Conservation (phyloP, 768 basidiomycete genomes). For the Calvatia gigantea region DNA sequence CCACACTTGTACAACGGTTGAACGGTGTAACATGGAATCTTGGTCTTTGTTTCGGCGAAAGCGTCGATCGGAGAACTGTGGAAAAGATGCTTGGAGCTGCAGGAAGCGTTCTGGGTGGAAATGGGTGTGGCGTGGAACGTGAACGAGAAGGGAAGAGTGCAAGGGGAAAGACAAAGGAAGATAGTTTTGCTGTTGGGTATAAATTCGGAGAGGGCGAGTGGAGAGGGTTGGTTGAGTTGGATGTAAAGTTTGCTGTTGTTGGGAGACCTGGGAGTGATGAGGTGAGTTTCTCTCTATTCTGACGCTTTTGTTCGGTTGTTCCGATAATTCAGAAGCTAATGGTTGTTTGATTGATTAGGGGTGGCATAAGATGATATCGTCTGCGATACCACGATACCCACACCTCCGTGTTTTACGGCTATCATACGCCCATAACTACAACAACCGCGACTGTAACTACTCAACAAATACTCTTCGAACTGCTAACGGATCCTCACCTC, state of each 20-base stretch:
- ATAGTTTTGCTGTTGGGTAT: too few species aligned
- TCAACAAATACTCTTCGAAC: too few species aligned
- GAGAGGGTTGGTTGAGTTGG: slow-evolving; percentile 23
- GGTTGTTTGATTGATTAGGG: slow-evolving; percentile 20
- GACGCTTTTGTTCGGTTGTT: neutral
- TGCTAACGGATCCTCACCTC: neutral
- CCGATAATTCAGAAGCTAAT: neutral
- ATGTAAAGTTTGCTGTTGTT: slow-evolving; percentile 24
- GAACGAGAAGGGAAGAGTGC: slow-evolving; percentile 1
- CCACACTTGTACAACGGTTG: slow-evolving; percentile 32
- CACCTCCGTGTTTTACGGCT: slow-evolving; percentile 29
- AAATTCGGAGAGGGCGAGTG: slow-evolving; percentile 18
- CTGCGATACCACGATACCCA: slow-evolving; percentile 36
- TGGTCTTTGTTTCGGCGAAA: slow-evolving; percentile 31
- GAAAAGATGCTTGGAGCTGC: slow-evolving; percentile 44
- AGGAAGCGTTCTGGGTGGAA: slow-evolving; percentile 28
- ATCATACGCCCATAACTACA: neutral
- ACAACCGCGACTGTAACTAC: neutral
- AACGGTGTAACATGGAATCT: slow-evolving; percentile 28
- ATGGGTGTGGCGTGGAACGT: neutral
- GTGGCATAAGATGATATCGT: slow-evolving; percentile 36
- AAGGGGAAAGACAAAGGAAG: neutral
- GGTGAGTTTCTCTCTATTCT: slow-evolving; percentile 22
- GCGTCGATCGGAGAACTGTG: slow-evolving; percentile 41
- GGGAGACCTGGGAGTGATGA: slow-evolving; percentile 27